These are phyloP conservation scores for Goffeauzyma gilvescens DNA, from an alignment of 768 basidiomycete genomes.

Conservation along the genomic window DNA sequence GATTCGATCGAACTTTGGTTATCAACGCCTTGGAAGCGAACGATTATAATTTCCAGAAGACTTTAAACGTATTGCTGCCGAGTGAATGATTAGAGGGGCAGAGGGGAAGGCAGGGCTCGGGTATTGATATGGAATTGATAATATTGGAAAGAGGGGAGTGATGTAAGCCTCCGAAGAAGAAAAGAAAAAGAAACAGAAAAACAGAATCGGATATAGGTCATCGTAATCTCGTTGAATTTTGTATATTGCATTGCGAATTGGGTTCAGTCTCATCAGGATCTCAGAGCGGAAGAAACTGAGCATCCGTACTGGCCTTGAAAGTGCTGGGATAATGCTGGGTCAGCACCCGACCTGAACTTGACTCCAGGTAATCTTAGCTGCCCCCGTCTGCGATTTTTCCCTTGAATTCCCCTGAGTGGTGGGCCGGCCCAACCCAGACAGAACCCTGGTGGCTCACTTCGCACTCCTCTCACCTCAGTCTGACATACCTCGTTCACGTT, in stretches of 20 bases:
- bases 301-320: too few species aligned
- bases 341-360: too few species aligned
- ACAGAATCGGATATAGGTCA: background rate
- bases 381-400: too few species aligned
- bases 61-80: conserved; percentile 51
- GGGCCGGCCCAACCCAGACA: too few species aligned
- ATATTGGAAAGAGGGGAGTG: too few species aligned
- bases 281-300: background rate
- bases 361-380: too few species aligned
- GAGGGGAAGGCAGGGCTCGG: background rate
- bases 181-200: background rate
- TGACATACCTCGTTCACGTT: too few species aligned
- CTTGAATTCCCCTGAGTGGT: too few species aligned
- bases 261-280: background rate
- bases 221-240: background rate
- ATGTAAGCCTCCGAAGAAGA: too few species aligned
- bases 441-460: too few species aligned
- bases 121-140: background rate
- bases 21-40: conserved; percentile 66
- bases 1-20: conserved; percentile 65
- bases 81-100: conserved; percentile 17
- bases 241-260: background rate
- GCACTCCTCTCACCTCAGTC: too few species aligned
- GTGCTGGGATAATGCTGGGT: too few species aligned
- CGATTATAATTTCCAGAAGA: conserved; percentile 61